Evolutionary conservation across 164 flowering plant genomes (phyloP).

Genomic region (Magnolia changhungtana): DNA sequence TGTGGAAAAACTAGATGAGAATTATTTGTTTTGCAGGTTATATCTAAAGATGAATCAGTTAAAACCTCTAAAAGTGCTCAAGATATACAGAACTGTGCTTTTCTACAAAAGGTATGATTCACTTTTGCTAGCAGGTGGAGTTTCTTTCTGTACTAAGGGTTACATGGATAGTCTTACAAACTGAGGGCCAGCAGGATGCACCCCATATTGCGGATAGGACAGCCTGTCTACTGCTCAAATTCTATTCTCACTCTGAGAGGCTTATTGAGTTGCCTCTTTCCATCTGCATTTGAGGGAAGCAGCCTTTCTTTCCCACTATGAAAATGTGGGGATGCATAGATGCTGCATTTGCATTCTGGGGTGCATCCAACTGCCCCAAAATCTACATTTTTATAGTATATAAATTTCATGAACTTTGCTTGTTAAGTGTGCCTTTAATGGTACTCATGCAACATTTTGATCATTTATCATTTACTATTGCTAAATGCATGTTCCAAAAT

Average conservation of each 20-base stretch:
- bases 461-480: too few species aligned
- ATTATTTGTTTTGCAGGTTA: conserved; percentile 52
- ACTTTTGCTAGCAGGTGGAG: neutral
- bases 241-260: neutral
- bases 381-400: too few species aligned
- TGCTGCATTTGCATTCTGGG: too few species aligned
- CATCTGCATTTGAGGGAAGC: neutral
- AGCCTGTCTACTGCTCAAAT: neutral
- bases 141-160: neutral
- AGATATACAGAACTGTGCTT: conserved; percentile 75
- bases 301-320: too few species aligned
- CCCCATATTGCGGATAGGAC: neutral
- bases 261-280: neutral
- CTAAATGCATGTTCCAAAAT: too few species aligned
- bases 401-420: too few species aligned
- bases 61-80: conserved; percentile 76
- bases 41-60: conserved; percentile 94
- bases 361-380: too few species aligned
- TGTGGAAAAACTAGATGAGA: neutral
- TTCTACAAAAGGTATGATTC: conserved; percentile 74
- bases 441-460: too few species aligned
- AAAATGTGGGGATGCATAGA: too few species aligned
- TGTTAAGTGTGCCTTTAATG: too few species aligned
- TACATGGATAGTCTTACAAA: neutral
- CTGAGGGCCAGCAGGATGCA: neutral